phyloP scores from a whole-genome alignment of 2,329 filamentous ascomycete genomes.

The Aspergillus brunneoviolaceus region DNA sequence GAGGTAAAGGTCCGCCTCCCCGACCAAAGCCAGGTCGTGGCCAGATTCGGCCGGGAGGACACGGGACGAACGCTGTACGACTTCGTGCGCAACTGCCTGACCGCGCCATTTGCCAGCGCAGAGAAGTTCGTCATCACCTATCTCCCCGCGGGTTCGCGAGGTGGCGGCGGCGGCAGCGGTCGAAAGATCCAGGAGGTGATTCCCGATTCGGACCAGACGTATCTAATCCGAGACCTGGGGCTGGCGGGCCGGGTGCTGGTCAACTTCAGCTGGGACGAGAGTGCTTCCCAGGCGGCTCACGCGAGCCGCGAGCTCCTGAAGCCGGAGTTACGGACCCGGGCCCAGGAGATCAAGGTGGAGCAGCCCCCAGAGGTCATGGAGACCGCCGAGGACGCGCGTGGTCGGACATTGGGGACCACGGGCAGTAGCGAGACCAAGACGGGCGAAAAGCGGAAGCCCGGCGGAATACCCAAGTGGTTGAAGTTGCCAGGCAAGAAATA shows the following conservation, averaged over 20 bases:
- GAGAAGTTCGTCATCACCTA: conserved; percentile 73
- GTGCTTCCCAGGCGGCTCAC: conserved; percentile 57
- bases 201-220: conserved; percentile 46
- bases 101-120: conserved; percentile 47
- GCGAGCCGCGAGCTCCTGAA: conserved; percentile 59
- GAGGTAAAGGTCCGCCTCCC: conserved; percentile 82
- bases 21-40: conserved; percentile 75
- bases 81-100: conserved; percentile 72
- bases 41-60: conserved; percentile 66
- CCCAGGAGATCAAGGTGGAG: conserved; percentile 61
- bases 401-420: conserved; percentile 39
- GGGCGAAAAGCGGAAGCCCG: conserved; percentile 37
- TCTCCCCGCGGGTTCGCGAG: conserved; percentile 37
- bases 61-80: conserved; percentile 71
- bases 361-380: conserved; percentile 52
- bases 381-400: conserved; percentile 42
- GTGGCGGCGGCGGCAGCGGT: conserved; percentile 17
- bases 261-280: conserved; percentile 72
- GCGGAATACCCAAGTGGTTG: conserved; percentile 66
- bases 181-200: conserved; percentile 30
- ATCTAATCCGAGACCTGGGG: conserved; percentile 70
- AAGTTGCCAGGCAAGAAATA: conserved; percentile 72
- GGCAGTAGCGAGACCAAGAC: conserved; percentile 13
- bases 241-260: conserved; percentile 71
- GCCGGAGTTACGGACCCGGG: conserved; percentile 59